Evolutionary conservation across 805 yeast species (phyloP).

Genomic region (Myxozyma geophila): DNA sequence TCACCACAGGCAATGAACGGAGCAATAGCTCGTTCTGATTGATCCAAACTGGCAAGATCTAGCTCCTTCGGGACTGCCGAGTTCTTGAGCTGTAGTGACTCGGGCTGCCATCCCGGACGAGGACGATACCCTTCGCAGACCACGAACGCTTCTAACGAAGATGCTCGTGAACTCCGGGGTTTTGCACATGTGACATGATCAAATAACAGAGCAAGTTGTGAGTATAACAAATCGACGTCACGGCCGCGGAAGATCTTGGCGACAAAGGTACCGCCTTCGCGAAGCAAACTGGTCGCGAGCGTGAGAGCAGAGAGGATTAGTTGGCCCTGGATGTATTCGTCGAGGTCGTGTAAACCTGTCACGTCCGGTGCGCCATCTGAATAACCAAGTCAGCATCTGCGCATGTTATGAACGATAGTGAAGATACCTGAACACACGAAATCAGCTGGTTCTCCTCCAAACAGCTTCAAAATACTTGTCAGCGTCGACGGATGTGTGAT

Average conservation of each 20-base stretch:
- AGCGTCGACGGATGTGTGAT: conserved; percentile 95
- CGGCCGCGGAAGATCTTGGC: conserved; percentile 97
- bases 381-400: background rate
- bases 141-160: conserved; percentile 90
- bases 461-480: conserved; percentile 70
- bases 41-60: background rate
- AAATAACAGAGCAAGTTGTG: conserved; percentile 87
- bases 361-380: conserved; percentile 97
- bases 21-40: conserved; percentile 76
- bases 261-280: conserved; percentile 90
- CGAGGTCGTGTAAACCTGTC: conserved; percentile 94
- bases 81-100: conserved; percentile 30
- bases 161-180: conserved; percentile 93
- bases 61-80: conserved; percentile 4
- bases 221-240: conserved; percentile 89
- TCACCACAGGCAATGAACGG: conserved; percentile 98
- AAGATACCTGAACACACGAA: conserved; percentile 71
- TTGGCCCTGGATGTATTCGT: conserved; percentile 96
- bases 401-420: background rate
- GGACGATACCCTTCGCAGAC: conserved; percentile 91
- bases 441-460: conserved; percentile 93
- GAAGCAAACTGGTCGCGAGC: conserved; percentile 83
- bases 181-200: conserved; percentile 91
- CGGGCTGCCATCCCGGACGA: conserved; percentile 80
- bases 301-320: conserved; percentile 88